Evolutionary conservation across 352 stramenopile species (phyloP), one percentile per base, ranked within the genome.

Genomic region (Pythium apleroticum): DNA sequence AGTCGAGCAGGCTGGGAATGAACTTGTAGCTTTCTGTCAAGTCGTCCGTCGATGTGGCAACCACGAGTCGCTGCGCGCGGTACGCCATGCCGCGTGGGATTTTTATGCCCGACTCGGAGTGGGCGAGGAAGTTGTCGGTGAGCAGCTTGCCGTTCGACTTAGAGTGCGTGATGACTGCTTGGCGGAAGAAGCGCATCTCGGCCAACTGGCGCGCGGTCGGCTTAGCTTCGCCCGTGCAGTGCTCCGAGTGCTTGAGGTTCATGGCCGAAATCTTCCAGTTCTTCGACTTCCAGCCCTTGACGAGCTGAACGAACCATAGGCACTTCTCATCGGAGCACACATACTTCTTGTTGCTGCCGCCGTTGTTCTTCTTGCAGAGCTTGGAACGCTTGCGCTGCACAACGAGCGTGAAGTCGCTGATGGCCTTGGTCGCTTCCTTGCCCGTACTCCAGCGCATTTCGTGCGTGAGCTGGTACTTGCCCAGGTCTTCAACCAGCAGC

Each of bases 241-340:
- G 68, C 0, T 81, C 73, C 45, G 83, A 89, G 60, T 94, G 85
- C 56, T 84, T 85, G 25, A 94, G 63, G 48, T 92, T 91, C 85
- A 94, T 94, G n/a, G 83, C 81, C 33, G 85, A 94, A 69, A 94
- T 94, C 61, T 94, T 94, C 85, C 85, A 94, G 70, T 86, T 94
- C 71, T 92, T 89, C n/a, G 81, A 88, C 65, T 94, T 94, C 73
- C 80, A 86, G 1, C 81, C 83, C 64, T 91, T 91, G 28, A 91
- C 78, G 17, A 92, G 72, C 52, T 87, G 83, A 25, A 92, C 83
- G 55, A 91, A 94, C 85, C 85, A 94, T 8, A 87, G 48, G 22
- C 85, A 94, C 9, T 71, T 59, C 9, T 88, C 73, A 43, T 88
- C 81, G 4, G 85, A 94, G 57, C 85, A 94, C 59, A 94, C 68